Base-by-base conservation (phyloP, 2,329 filamentous ascomycete genomes). In the Fusarium tricinctum region DNA sequence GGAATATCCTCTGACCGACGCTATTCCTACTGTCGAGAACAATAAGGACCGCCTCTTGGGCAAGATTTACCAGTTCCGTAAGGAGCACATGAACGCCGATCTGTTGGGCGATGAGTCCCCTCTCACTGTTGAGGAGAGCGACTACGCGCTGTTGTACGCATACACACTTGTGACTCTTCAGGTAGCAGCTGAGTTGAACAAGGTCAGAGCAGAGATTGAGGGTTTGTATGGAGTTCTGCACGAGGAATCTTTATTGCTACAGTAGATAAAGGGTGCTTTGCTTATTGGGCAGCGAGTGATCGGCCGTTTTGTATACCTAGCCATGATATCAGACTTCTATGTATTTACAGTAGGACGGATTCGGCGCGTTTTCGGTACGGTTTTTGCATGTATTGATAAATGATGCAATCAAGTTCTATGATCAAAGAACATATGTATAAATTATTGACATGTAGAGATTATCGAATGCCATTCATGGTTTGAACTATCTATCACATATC, bases 131-230 rank as follows among this genome's bases (percentile, higher is more conserved):
- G 89, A 89, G 67, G 92, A 94, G 77, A 87, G 88, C 66, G 96
- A 99, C 76, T 98, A 96, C 77, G 94, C 95, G 67, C 82, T 98
- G 70, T 80, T 98, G 43, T 99, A 98, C 80, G 94, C 95, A 19
- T 99, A 97, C 81, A 93, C 88, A 4, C 81, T 92, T 44, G 88
- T 91, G 47, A 91, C 89, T 9, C 85, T 87, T 43, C 88, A 91
- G 77, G 85, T 92, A 22, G 88, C 88, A 2, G 87, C 88, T 55
- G 89, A 91, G 78, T 79, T 92, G 44, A 83, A 85, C 75, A 83
- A 83, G 42, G 86, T 90, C 23, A 85, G 87, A 70, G 81, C 77
- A 63, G 88, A 90, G 76, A 83, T 92, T 51, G 88, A 91, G 77
- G 81, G 80, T 0, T 70, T 91, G 32, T 91, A 89, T 80, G 89